A percentile compares a stretch with the other conserved stretches of the same genome.
Evolutionary conservation across 306 rosid species (phyloP).

Genomic region (Amphicarpaea edgeworthii): DNA sequence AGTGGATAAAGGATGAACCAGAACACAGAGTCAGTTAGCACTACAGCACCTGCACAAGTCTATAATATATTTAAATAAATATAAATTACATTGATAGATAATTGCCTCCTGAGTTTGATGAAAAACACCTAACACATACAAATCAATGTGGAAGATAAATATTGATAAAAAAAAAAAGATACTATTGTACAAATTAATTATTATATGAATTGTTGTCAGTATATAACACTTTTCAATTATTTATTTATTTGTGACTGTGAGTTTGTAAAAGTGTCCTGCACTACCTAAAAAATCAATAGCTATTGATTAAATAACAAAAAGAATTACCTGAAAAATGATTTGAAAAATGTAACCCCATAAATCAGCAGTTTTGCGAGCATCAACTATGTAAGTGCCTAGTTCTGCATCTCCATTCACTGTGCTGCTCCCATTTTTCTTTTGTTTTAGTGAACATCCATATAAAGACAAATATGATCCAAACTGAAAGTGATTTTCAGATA

Average conservation of each 20-base stretch:
- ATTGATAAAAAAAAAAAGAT: too few species aligned
- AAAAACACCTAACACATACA: too few species aligned
- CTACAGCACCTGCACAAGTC: constrained; percentile 88
- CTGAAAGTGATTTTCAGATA: constrained; percentile 57
- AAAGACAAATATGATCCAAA: constrained; percentile 69
- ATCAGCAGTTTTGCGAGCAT: constrained; percentile 56
- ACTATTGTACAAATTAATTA: too few species aligned
- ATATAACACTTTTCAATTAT: too few species aligned
- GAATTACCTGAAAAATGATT: constrained; percentile 81
- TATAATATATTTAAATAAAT: constrained; percentile 45
- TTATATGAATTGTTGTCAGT: too few species aligned
- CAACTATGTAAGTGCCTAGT: constrained; percentile 58
- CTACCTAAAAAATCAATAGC: too few species aligned
- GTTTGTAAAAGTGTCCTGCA: too few species aligned
- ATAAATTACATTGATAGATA: neutral
- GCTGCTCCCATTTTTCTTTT: constrained; percentile 36
- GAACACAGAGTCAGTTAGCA: constrained; percentile 79
- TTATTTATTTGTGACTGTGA: too few species aligned
- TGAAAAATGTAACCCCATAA: constrained; percentile 70
- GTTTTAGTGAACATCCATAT: constrained; percentile 62
- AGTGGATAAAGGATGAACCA: constrained; percentile 86
- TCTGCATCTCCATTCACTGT: constrained; percentile 58
- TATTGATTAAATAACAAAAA: neutral
- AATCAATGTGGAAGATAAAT: too few species aligned
- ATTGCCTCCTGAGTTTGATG: neutral